Conservation (phyloP, 495 filamentous ascomycete genomes). For the Aspergillus bertholletiae region DNA sequence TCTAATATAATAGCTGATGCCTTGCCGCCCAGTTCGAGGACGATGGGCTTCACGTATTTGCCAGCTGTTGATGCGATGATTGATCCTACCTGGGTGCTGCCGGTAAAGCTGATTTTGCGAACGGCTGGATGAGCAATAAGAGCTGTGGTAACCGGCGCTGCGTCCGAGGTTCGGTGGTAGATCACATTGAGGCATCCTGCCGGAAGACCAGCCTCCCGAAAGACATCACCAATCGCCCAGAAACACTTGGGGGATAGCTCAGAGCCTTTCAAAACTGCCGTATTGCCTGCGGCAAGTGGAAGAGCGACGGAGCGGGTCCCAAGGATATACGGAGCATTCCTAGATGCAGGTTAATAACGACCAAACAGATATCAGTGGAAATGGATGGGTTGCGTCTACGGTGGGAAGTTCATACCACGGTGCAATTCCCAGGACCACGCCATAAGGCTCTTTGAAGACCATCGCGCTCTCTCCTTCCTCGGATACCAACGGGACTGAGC, state of each 20-base stretch:
- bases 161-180: slow-evolving; percentile 50
- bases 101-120: slow-evolving; percentile 63
- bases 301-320: slow-evolving; percentile 63
- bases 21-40: slow-evolving; percentile 64
- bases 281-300: slow-evolving; percentile 81
- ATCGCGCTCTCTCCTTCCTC: slow-evolving; percentile 60
- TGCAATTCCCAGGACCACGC: slow-evolving; percentile 76
- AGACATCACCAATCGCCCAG: slow-evolving; percentile 65
- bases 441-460: slow-evolving; percentile 76
- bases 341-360: slow-evolving; percentile 20
- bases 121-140: slow-evolving; percentile 54
- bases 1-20: slow-evolving; percentile 56
- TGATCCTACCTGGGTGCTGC: slow-evolving; percentile 51
- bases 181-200: slow-evolving; percentile 55
- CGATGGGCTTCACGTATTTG: slow-evolving; percentile 53
- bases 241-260: slow-evolving; percentile 75
- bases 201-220: slow-evolving; percentile 71
- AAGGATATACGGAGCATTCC: slow-evolving; percentile 63
- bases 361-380: too few species aligned
- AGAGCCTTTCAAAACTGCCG: slow-evolving; percentile 70
- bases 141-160: slow-evolving; percentile 50
- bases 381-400: not conserved
- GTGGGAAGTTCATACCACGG: slow-evolving; percentile 59
- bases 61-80: slow-evolving; percentile 55
- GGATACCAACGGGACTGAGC: slow-evolving; percentile 54